Evolutionary conservation across 2,329 filamentous ascomycete species (phyloP).

Genomic region (Sporothrix brunneoviolacea): DNA sequence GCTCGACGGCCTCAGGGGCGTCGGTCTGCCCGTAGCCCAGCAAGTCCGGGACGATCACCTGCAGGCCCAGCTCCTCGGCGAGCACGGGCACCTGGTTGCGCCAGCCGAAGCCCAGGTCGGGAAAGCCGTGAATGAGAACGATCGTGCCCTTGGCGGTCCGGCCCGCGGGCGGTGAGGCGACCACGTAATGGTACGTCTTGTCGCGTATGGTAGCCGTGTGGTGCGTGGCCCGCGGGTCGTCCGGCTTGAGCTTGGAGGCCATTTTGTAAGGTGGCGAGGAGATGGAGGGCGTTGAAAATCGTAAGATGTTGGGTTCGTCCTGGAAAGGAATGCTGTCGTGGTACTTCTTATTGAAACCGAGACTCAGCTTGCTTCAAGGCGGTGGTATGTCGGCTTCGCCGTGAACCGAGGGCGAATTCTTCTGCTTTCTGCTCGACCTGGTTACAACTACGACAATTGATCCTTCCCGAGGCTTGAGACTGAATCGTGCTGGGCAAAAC

Average conservation of each 20-base stretch:
- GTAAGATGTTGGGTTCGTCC: no score
- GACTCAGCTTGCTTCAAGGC: no score
- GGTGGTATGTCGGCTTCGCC: no score
- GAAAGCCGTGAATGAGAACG: conserved; percentile 64
- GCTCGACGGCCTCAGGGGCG: conserved; percentile 52
- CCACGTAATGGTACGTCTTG: conserved; percentile 61
- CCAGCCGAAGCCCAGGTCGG: conserved; percentile 80
- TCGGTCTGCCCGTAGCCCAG: conserved; percentile 78
- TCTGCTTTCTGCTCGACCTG: no score
- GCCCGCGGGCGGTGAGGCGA: conserved; percentile 40
- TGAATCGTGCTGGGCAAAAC: no score
- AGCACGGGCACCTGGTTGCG: conserved; percentile 80
- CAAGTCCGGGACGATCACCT: conserved; percentile 79
- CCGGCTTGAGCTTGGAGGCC: conserved; percentile 54
- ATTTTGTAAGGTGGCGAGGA: conserved; percentile 20
- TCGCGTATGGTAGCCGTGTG: conserved; percentile 59
- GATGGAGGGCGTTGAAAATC: no score
- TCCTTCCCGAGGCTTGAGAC: no score
- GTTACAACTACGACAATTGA: no score
- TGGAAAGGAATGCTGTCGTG: no score
- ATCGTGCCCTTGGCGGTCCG: conserved; percentile 25
- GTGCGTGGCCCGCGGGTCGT: conserved; percentile 61
- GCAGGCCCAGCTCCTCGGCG: conserved; percentile 60
- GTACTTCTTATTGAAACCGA: no score
- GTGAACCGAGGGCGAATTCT: no score